Evolutionary conservation across 352 stramenopile genomes (phyloP).

Genomic region (Globisporangium ultimum): DNA sequence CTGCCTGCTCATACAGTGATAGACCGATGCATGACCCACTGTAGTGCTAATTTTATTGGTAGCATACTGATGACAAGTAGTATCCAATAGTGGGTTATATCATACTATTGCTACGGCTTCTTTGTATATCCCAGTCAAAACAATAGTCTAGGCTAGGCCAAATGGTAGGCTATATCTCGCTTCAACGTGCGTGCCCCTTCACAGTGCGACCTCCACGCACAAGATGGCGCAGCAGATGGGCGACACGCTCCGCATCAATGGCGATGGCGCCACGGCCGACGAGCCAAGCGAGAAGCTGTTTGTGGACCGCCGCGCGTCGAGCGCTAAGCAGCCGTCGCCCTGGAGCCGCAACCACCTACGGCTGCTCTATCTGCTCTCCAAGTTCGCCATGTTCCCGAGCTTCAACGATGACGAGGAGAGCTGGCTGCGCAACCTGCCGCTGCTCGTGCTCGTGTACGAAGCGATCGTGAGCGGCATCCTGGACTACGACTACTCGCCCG

Average conservation of each 20-base stretch:
- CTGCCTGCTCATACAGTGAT: too few species aligned
- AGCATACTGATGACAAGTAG: too few species aligned
- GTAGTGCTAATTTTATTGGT: too few species aligned
- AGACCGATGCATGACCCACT: too few species aligned
- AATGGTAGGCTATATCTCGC: too few species aligned
- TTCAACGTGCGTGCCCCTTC: too few species aligned
- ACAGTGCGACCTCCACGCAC: background rate
- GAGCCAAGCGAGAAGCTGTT: constrained; percentile 22
- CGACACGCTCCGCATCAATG: background rate
- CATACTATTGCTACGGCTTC: too few species aligned
- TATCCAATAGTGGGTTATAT: too few species aligned
- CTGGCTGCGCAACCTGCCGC: constrained; percentile 94
- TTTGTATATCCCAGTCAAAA: too few species aligned
- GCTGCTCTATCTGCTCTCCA: constrained; percentile 94
- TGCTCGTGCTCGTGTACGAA: constrained; percentile 97
- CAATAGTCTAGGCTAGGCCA: too few species aligned
- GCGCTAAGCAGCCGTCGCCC: background rate
- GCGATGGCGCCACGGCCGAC: too few species aligned
- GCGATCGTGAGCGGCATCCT: constrained; percentile 92
- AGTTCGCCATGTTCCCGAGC: constrained; percentile 92
- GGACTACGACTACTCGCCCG: constrained; percentile 96
- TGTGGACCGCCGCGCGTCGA: constrained; percentile 12
- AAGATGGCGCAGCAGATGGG: background rate
- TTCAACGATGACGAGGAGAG: constrained; percentile 91
- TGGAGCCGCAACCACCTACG: constrained; percentile 92